These are phyloP conservation scores for Trichoderma polysporum DNA, from an alignment of 2,329 filamentous ascomycete genomes.

Conservation along the genomic window DNA sequence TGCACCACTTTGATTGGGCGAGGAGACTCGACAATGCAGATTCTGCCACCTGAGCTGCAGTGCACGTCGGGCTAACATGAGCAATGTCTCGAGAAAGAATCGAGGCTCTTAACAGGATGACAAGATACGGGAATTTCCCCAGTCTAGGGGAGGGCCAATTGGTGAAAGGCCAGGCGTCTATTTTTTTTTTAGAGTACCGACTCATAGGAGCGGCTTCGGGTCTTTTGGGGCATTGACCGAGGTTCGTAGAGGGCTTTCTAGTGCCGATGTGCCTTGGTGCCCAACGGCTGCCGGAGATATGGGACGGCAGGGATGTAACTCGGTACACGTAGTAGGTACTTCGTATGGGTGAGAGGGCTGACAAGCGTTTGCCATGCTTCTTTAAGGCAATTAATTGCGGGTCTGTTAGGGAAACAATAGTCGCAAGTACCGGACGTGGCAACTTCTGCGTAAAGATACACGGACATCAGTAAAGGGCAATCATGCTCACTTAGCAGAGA, in stretches of 20 bases:
- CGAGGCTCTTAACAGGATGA: neutral
- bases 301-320: neutral
- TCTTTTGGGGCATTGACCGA: slow-evolving; percentile 14
- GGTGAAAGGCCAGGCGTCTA: neutral
- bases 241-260: slow-evolving; percentile 6
- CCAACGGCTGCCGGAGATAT: slow-evolving; percentile 13
- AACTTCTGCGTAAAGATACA: neutral
- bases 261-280: slow-evolving; percentile 4
- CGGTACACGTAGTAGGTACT: neutral
- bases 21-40: slow-evolving; percentile 18
- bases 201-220: neutral
- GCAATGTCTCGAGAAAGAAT: neutral
- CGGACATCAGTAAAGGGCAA: neutral
- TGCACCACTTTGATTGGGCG: slow-evolving; percentile 21
- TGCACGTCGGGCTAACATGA: slow-evolving; percentile 5
- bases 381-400: no score
- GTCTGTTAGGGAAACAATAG: neutral
- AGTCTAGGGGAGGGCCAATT: neutral
- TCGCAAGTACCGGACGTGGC: neutral
- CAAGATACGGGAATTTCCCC: neutral
- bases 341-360: neutral
- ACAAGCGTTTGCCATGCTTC: neutral
- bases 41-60: slow-evolving; percentile 16
- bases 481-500: neutral
- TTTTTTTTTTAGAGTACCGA: neutral